These are phyloP conservation scores for Aleurites moluccanus DNA, from an alignment of 441 rosid genomes.

Conservation along the genomic window DNA sequence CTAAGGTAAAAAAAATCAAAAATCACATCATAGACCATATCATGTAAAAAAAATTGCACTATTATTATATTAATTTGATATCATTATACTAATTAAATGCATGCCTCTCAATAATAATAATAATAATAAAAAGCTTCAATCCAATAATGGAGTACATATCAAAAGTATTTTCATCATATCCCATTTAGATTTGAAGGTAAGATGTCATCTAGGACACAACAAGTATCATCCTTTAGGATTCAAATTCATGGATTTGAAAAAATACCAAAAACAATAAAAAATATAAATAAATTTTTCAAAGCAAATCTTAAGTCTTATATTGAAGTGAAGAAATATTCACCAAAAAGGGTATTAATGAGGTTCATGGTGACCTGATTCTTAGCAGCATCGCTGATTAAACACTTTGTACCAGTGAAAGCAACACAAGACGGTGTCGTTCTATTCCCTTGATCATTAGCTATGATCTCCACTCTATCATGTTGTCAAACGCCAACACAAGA, in stretches of 20 bases:
- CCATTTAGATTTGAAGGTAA: no score
- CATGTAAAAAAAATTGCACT: no score
- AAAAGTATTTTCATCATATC: no score
- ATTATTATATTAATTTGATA: no score
- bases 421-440: conserved; percentile 58
- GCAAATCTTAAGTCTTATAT: neutral
- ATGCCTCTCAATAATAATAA: no score
- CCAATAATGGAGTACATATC: no score
- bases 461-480: conserved; percentile 60
- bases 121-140: no score
- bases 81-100: no score
- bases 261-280: no score
- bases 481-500: conserved; percentile 61
- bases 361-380: conserved; percentile 57
- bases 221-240: neutral
- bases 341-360: conserved; percentile 44
- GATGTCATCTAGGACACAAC: neutral
- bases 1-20: no score
- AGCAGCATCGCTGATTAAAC: conserved; percentile 47
- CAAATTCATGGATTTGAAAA: neutral
- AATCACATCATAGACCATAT: no score
- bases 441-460: conserved; percentile 58
- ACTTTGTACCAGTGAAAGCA: conserved; percentile 50
- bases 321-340: neutral
- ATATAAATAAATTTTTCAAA: no score